Evolutionary conservation across 257 asterid genomes (phyloP), one percentile per base, ranked within the genome.

Genomic region (Przewalskia tangutica): DNA sequence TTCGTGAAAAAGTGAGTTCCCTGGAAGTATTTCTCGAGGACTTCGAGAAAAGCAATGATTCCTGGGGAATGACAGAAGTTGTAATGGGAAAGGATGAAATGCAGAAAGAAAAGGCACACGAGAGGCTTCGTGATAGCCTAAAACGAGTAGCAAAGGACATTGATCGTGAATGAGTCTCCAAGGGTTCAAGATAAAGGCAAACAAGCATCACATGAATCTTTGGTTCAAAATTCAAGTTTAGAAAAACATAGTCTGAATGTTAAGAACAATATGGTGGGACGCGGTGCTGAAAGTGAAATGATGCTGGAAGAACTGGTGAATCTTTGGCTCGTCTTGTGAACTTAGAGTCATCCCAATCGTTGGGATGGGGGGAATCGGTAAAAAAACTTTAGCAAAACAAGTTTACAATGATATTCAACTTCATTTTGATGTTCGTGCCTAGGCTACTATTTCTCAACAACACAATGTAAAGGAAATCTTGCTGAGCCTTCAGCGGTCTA

Each of bases 311-410:
- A 54, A 0, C 7, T 54, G 2, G 4, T 18, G 23, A 6, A n/a
- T n/a, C n/a, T n/a, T n/a, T n/a, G 62, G 62, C 20, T 55, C 0
- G 1, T 1, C 2, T 2, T 2, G 8, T 17, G 10, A 55, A 55
- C 62, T 1, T 3, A 59, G 63, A 3, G 34, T 76, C 20, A 50
- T 82, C 32, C 42, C 85, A 1, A 62, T 77, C 7, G 59, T 62
- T 14, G 85, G 85, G 12, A 82, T 82, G 77, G 65, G 81, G 7
- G 82, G 85, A 2, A 40, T 76, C 3, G 85, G 85, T 12, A 78
- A 83, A 56, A 83, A 83, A 13, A 83, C 85, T 12, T n/a, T 82
- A 8, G 85, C 82, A 0, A 48, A 18, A 36, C 65, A 68, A 14
- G 58, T 75, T 14, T 84, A 4, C 27, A 34, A 75, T 20, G 51